phyloP scores from a whole-genome alignment of 2,329 filamentous ascomycete genomes.

The Helotiales sp. region DNA sequence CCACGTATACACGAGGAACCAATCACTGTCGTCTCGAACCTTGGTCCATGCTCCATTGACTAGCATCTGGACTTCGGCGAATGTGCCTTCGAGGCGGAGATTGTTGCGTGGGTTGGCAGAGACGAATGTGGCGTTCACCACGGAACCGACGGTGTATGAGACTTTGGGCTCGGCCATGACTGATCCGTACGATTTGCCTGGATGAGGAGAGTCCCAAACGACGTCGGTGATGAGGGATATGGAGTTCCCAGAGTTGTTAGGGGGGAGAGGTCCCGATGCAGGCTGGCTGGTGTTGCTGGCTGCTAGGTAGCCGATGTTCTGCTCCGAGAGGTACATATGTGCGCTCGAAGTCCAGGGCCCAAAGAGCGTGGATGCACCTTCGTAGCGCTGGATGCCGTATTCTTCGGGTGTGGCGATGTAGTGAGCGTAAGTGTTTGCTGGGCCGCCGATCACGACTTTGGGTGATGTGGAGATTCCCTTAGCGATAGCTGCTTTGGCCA shows the following conservation, averaged over 20 bases:
- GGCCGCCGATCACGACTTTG: slow-evolving; percentile 81
- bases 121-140: slow-evolving; percentile 72
- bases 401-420: slow-evolving; percentile 79
- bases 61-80: slow-evolving; percentile 71
- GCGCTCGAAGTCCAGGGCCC: slow-evolving; percentile 81
- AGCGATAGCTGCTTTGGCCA: slow-evolving; percentile 49
- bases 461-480: slow-evolving; percentile 53
- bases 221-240: slow-evolving; percentile 83
- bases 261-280: slow-evolving; percentile 66
- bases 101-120: slow-evolving; percentile 92
- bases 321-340: slow-evolving; percentile 82
- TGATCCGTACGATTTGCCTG: slow-evolving; percentile 72
- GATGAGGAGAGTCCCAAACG: slow-evolving; percentile 69
- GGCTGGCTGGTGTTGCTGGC: slow-evolving; percentile 51
- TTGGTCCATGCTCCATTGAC: slow-evolving; percentile 62
- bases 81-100: slow-evolving; percentile 77
- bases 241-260: slow-evolving; percentile 75
- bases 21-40: slow-evolving; percentile 77
- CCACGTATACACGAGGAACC: slow-evolving; percentile 84
- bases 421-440: slow-evolving; percentile 86
- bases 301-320: slow-evolving; percentile 69
- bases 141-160: slow-evolving; percentile 63
- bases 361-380: slow-evolving; percentile 88
- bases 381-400: slow-evolving; percentile 84
- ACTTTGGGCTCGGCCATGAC: slow-evolving; percentile 60